phyloP scores from a whole-genome alignment of 169 alveolate species.

The Plasmodium billcollinsi region DNA sequence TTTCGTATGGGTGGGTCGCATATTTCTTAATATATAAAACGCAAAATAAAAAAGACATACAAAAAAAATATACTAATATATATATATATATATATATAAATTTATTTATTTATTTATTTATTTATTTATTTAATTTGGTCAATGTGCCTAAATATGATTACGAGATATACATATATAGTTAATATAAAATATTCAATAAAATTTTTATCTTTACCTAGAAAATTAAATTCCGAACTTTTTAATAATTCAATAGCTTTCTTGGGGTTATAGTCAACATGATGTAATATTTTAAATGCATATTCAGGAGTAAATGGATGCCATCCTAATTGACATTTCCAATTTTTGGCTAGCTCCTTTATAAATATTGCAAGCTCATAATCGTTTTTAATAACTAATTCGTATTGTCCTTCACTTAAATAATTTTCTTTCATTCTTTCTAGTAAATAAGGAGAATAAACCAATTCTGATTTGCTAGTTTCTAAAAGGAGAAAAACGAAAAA shows the following conservation, averaged over 20 bases:
- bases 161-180: not conserved
- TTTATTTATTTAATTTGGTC: not conserved
- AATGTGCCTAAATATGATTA: not conserved
- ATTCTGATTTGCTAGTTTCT: slow-evolving; percentile 83
- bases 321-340: slow-evolving; percentile 89
- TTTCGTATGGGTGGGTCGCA: slow-evolving; percentile 90
- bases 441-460: slow-evolving; percentile 89
- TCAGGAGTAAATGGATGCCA: slow-evolving; percentile 93
- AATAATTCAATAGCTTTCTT: slow-evolving; percentile 86
- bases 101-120: too few relatives aligned
- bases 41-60: not conserved
- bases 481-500: slow-evolving; percentile 3
- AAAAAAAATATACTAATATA: too few relatives aligned
- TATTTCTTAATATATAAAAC: slow-evolving; percentile 70
- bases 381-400: slow-evolving; percentile 83
- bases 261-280: slow-evolving; percentile 90
- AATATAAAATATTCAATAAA: not conserved
- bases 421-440: slow-evolving; percentile 85
- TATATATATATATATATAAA: too few relatives aligned
- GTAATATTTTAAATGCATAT: slow-evolving; percentile 90
- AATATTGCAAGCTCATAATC: slow-evolving; percentile 89
- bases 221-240: slow-evolving; percentile 88
- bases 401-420: slow-evolving; percentile 83
- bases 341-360: slow-evolving; percentile 87
- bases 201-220: slow-evolving; percentile 76